phyloP scores from a whole-genome alignment of 805 yeast species.

The Debaryomyces tyrocola region DNA sequence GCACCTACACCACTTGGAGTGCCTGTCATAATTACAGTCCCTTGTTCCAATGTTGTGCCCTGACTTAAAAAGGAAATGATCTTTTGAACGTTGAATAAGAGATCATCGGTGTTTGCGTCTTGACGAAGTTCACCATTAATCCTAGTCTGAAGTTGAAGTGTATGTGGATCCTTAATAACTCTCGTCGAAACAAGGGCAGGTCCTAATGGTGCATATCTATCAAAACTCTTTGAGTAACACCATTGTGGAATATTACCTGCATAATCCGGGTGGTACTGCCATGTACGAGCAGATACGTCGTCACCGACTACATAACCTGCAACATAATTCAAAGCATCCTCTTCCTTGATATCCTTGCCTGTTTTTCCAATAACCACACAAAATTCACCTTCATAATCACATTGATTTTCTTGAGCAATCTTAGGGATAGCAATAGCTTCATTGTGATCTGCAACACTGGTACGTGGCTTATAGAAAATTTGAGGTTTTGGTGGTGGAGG shows the following conservation, averaged over 20 bases:
- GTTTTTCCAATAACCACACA: conserved; percentile 53
- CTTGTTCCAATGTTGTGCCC: conserved; percentile 53
- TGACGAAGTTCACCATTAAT: conserved; percentile 53
- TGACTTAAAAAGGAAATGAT: conserved; percentile 48
- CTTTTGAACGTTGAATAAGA: conserved; percentile 46
- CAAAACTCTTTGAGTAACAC: conserved; percentile 53
- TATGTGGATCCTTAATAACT: conserved; percentile 29
- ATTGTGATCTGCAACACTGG: conserved; percentile 44
- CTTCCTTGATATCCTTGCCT: conserved; percentile 43
- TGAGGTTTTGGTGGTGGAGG: conserved; percentile 50
- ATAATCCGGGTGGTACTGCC: conserved; percentile 45
- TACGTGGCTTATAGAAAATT: conserved; percentile 50
- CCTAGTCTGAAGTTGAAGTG: conserved; percentile 36
- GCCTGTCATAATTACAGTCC: conserved; percentile 56
- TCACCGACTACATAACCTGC: conserved; percentile 56
- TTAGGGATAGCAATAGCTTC: conserved; percentile 44
- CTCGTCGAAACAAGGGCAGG: conserved; percentile 47
- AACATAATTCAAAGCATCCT: conserved; percentile 46
- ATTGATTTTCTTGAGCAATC: conserved; percentile 34
- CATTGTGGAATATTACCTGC: conserved; percentile 38
- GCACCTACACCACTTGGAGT: conserved; percentile 35
- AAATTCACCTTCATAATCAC: conserved; percentile 57
- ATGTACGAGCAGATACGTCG: conserved; percentile 57
- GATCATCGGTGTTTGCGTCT: conserved; percentile 45
- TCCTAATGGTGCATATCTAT: conserved; percentile 58